Conservation (phyloP, 2,329 filamentous ascomycete species). For the Colletotrichum sp. region DNA sequence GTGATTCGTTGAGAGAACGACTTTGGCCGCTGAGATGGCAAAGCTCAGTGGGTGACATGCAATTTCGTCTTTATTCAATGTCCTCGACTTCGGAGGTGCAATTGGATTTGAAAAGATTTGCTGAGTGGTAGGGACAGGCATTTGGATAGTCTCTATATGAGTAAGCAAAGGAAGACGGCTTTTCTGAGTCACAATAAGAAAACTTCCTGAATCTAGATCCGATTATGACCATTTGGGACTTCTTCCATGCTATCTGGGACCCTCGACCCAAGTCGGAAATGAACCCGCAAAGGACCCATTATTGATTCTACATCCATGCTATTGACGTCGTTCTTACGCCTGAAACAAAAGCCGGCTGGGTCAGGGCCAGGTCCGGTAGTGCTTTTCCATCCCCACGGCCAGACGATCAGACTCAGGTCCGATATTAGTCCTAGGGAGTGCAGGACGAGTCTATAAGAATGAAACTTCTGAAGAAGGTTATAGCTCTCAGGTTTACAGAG, state of each 20-base stretch:
- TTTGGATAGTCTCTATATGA: not conserved
- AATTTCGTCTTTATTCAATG: no score
- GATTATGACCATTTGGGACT: not conserved
- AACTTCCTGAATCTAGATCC: not conserved
- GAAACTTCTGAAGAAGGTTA: not conserved
- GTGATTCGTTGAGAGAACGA: no score
- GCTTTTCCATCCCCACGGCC: not conserved
- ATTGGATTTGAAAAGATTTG: accelerated
- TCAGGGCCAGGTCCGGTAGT: not conserved
- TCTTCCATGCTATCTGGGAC: not conserved
- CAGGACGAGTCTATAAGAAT: not conserved
- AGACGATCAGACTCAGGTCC: not conserved
- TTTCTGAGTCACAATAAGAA: not conserved
- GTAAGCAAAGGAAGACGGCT: not conserved
- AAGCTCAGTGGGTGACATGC: no score
- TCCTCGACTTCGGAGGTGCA: not conserved
- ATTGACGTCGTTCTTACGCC: no score
- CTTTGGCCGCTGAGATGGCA: no score
- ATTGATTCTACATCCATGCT: no score
- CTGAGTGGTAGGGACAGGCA: not conserved
- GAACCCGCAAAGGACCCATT: not conserved
- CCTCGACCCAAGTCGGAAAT: not conserved
- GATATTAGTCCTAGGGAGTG: not conserved
- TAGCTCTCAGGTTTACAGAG: not conserved
- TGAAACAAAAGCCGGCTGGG: no score